Percentiles rank a stretch among this genome's conserved stretches.
Conservation (phyloP, 1,139 yeast genomes). For the Groenewaldozyma sp. region DNA sequence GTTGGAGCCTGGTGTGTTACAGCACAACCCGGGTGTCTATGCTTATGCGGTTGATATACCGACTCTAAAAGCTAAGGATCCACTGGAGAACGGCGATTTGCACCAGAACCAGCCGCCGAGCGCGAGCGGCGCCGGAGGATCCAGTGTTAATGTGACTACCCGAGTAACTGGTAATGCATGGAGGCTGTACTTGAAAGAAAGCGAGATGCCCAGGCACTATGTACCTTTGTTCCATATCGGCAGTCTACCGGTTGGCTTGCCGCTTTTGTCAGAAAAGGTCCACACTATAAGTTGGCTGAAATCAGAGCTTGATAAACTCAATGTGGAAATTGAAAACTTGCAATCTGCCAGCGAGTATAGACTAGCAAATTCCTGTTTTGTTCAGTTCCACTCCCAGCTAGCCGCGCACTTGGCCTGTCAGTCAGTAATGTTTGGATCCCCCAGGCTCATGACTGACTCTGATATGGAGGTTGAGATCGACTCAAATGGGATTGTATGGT, state of each 20-base stretch:
- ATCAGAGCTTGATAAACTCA: conserved; percentile 20
- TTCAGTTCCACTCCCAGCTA: conserved; percentile 24
- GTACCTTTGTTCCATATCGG: conserved; percentile 7
- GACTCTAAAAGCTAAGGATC: background rate
- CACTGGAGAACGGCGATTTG: background rate
- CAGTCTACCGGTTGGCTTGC: conserved; percentile 11
- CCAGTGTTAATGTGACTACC: conserved; percentile 2
- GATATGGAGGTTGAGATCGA: conserved; percentile 18
- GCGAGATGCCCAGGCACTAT: conserved; percentile 13
- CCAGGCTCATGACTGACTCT: conserved; percentile 7
- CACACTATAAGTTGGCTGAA: conserved; percentile 19
- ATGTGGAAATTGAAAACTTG: conserved; percentile 18
- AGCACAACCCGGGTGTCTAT: background rate
- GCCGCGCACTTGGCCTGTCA: conserved; percentile 28
- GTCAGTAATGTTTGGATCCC: conserved; percentile 17
- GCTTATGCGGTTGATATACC: background rate
- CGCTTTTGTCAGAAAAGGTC: conserved; percentile 12
- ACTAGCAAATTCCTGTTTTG: conserved; percentile 24
- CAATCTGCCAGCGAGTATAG: conserved; percentile 16
- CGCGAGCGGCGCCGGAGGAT: conserved; percentile 2
- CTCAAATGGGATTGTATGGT: conserved; percentile 26
- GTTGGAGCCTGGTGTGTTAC: background rate
- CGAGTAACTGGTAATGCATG: conserved; percentile 20
- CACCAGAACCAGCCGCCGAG: background rate
- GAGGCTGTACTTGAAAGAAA: conserved; percentile 15